phyloP scores from a whole-genome alignment of 176 grass and related monocot genomes.

The Elaeis guineensis region DNA sequence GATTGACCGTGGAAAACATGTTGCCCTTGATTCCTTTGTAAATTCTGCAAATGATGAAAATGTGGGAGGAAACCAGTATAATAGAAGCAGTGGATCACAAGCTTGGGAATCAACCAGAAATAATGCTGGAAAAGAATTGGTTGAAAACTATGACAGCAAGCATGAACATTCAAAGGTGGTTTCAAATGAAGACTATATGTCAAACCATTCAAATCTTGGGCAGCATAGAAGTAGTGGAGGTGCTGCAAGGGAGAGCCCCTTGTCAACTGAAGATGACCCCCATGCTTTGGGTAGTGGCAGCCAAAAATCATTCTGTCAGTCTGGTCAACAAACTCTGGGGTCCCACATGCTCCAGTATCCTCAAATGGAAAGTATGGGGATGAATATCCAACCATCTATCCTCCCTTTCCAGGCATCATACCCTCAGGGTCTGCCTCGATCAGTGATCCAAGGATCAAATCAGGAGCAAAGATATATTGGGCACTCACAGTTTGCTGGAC shows the following conservation, averaged over 20 bases:
- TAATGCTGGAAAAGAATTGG: background rate
- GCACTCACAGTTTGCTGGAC: slow-evolving; percentile 3
- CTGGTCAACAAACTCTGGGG: slow-evolving; percentile 5
- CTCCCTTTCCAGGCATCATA: background rate
- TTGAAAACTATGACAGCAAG: background rate
- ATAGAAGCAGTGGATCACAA: background rate
- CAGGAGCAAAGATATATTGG: background rate
- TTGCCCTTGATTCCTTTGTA: background rate
- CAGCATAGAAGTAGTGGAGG: background rate
- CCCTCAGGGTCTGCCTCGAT: slow-evolving; percentile 3
- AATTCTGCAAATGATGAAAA: background rate
- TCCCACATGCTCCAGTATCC: slow-evolving; percentile 7
- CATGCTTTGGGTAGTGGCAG: background rate
- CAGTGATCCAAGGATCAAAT: slow-evolving; percentile 10
- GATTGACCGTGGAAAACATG: background rate
- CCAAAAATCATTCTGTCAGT: slow-evolving; percentile 2
- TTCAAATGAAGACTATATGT: slow-evolving; percentile 5
- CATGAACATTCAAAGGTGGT: background rate
- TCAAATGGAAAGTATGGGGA: background rate
- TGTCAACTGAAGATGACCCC: background rate
- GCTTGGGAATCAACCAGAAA: background rate
- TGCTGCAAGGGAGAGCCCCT: background rate
- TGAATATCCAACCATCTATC: background rate
- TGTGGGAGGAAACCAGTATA: slow-evolving; percentile 5
- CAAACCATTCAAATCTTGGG: too few species aligned